A percentile compares a stretch with the other conserved stretches of the same genome.
phyloP scores from a whole-genome alignment of 441 rosid genomes.

The Arabidopsis hybrid region DNA sequence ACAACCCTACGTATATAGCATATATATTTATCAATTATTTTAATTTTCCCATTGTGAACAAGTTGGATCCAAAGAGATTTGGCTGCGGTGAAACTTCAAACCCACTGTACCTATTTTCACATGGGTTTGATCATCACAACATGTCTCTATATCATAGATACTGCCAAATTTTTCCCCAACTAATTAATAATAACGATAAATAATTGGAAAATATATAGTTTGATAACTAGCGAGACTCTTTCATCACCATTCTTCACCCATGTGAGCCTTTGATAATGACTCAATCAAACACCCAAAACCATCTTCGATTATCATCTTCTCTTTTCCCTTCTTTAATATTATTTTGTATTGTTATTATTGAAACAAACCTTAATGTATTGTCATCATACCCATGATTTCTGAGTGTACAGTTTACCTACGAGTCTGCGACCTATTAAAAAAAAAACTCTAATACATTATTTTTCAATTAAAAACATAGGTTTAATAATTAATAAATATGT shows the following conservation, averaged over 20 bases:
- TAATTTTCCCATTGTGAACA: slow-evolving; percentile 42
- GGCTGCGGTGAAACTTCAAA: slow-evolving; percentile 52
- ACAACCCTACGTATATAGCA: slow-evolving; percentile 32
- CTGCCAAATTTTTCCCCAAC: slow-evolving; percentile 43
- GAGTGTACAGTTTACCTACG: slow-evolving; percentile 29
- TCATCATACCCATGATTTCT: slow-evolving; percentile 32
- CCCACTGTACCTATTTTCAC: slow-evolving; percentile 60
- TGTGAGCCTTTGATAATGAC: slow-evolving; percentile 57
- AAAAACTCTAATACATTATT: neutral
- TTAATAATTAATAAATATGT: neutral
- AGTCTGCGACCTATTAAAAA: neutral
- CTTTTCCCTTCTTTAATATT: slow-evolving; percentile 16
- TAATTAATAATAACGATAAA: slow-evolving; percentile 33
- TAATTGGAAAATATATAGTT: slow-evolving; percentile 34
- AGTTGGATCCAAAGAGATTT: slow-evolving; percentile 43
- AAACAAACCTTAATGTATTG: slow-evolving; percentile 30
- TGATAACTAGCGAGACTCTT: slow-evolving; percentile 46
- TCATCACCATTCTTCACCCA: slow-evolving; percentile 57
- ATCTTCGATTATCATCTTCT: slow-evolving; percentile 12
- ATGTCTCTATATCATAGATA: slow-evolving; percentile 41
- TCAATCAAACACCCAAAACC: slow-evolving; percentile 39
- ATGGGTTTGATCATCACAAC: slow-evolving; percentile 48
- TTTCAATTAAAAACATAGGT: neutral
- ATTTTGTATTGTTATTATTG: slow-evolving; percentile 20
- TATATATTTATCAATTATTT: slow-evolving; percentile 26